These are phyloP conservation scores for Penicillium paxilli DNA, from an alignment of 495 filamentous ascomycete genomes.

Conservation along the genomic window DNA sequence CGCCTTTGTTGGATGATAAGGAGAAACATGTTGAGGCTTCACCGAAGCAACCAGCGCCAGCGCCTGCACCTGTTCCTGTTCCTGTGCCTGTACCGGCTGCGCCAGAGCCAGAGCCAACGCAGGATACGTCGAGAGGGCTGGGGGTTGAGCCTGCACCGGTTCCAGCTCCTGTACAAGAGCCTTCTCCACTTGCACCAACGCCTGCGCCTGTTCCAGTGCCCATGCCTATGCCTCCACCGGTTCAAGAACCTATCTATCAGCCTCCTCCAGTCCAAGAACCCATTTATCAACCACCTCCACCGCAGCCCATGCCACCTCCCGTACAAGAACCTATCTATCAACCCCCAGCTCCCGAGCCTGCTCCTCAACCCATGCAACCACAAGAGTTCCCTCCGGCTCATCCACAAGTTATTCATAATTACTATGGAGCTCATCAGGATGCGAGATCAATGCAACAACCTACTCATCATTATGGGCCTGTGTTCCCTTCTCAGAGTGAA, in stretches of 20 bases:
- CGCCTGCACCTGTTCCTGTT: too few relatives aligned
- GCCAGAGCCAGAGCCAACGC: conserved; percentile 6
- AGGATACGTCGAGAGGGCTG: background rate
- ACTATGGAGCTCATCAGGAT: background rate
- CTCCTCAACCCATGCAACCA: conserved; percentile 7
- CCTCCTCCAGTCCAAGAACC: conserved; percentile 9
- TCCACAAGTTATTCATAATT: conserved; percentile 17
- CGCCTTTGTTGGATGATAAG: conserved; percentile 4
- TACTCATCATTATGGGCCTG: conserved; percentile 27
- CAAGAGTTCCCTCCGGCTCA: conserved; percentile 1
- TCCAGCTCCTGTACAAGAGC: conserved; percentile 1
- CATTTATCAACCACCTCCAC: conserved; percentile 3
- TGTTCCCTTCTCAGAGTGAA: conserved; percentile 23
- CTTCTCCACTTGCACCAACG: too few relatives aligned
- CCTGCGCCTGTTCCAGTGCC: too few relatives aligned
- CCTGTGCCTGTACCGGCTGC: too few relatives aligned
- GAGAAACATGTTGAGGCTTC: conserved; percentile 13
- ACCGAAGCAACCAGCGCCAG: too few relatives aligned
- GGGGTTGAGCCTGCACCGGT: conserved; percentile 7
- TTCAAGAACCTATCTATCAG: too few relatives aligned
- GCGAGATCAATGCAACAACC: conserved; percentile 8
- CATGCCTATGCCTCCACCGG: too few relatives aligned
- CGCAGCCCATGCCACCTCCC: conserved; percentile 3
- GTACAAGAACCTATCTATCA: background rate
- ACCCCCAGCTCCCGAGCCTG: background rate